These are phyloP conservation scores for Ophioceras dolichostomum DNA, from an alignment of 2,329 filamentous ascomycete genomes.

Conservation along the genomic window DNA sequence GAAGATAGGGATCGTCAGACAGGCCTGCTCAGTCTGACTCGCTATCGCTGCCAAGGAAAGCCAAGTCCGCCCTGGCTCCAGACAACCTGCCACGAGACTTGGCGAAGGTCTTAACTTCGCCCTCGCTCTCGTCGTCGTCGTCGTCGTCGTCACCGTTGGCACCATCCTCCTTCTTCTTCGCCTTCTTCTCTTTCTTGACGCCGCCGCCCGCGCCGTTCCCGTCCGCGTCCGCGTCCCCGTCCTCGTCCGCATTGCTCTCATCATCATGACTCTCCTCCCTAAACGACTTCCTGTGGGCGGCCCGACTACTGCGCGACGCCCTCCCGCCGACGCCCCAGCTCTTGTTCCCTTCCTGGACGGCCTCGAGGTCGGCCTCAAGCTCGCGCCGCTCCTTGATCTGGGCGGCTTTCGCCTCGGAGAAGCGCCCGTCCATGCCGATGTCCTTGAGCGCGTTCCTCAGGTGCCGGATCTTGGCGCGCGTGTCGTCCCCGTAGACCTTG, in stretches of 20 bases:
- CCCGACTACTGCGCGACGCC: constrained; percentile 27
- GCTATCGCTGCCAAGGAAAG: constrained; percentile 58
- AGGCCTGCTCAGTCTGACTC: constrained; percentile 56
- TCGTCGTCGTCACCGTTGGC: too few relatives aligned
- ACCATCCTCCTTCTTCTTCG: constrained; percentile 3
- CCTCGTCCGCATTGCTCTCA: too few relatives aligned
- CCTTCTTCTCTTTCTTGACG: constrained; percentile 15
- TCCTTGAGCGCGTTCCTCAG: constrained; percentile 69
- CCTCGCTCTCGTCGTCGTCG: constrained; percentile 6
- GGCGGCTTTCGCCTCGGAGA: constrained; percentile 70
- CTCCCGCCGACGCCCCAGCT: constrained; percentile 54
- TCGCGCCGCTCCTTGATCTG: constrained; percentile 84
- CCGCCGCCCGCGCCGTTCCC: constrained; percentile 10
- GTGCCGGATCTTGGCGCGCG: constrained; percentile 70
- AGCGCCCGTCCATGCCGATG: constrained; percentile 78
- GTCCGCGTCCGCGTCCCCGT: constrained; percentile 17
- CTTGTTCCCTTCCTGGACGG: constrained; percentile 69
- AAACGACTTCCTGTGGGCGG: constrained; percentile 17
- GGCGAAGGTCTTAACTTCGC: constrained; percentile 23
- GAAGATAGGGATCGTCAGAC: too few relatives aligned
- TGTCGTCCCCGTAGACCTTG: constrained; percentile 56
- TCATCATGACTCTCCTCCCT: constrained; percentile 23
- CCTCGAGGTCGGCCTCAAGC: constrained; percentile 70
- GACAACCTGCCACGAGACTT: constrained; percentile 34
- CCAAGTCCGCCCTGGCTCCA: constrained; percentile 39